phyloP scores from a whole-genome alignment of 305 asterid species.

The Fraxinus ornus region DNA sequence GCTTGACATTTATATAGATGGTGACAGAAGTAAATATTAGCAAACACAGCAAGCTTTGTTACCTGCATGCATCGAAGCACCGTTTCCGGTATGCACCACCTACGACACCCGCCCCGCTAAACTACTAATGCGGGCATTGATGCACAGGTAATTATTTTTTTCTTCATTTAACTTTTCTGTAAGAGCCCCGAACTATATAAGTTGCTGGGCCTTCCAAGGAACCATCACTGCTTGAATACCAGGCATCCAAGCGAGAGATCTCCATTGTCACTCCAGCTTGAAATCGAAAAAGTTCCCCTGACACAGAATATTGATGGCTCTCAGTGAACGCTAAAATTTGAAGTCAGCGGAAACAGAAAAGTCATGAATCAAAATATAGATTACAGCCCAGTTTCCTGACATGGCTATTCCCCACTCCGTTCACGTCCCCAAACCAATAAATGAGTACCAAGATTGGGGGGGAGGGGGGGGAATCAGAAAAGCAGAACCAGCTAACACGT shows the following conservation, averaged over 20 bases:
- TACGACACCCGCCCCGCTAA: conserved; percentile 72
- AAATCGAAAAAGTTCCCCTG: conserved; percentile 90
- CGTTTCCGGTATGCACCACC: conserved; percentile 93
- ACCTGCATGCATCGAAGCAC: conserved; percentile 98
- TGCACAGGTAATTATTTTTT: too few species aligned
- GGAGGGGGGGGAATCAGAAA: background rate
- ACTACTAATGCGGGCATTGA: too few species aligned
- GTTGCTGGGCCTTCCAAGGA: conserved; percentile 76
- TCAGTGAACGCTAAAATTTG: background rate
- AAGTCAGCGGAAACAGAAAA: background rate
- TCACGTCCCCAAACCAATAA: background rate
- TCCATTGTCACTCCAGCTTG: conserved; percentile 93
- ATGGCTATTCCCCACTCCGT: background rate
- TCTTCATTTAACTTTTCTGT: too few species aligned
- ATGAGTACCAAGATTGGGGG: background rate
- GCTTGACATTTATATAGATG: background rate
- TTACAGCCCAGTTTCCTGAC: background rate
- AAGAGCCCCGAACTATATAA: conserved; percentile 86
- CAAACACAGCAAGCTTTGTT: conserved; percentile 13
- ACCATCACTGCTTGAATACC: conserved; percentile 83
- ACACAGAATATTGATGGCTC: conserved; percentile 13
- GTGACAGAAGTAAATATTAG: conserved; percentile 1
- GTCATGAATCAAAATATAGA: background rate
- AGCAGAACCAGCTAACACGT: conserved; percentile 2
- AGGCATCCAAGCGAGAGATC: conserved; percentile 86